Conservation (phyloP, 192 early-diverging fungal species). For the Coemansia sp. region DNA sequence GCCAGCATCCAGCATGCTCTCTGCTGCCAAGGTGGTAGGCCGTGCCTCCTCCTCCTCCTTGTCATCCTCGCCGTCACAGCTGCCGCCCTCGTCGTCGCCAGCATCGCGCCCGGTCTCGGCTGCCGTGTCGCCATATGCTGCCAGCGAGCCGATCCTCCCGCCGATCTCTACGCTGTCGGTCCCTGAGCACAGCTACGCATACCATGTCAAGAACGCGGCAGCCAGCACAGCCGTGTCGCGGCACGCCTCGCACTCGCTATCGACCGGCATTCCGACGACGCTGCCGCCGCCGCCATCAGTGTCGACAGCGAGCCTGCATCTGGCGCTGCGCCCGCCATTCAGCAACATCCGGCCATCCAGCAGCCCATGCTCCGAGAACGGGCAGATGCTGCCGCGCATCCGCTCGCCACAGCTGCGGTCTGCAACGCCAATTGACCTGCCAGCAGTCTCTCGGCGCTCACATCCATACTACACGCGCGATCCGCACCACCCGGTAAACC, state of each 20-base stretch:
- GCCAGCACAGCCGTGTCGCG: neutral
- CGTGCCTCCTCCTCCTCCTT: neutral
- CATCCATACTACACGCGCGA: conserved; percentile 35
- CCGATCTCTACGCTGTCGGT: conserved; percentile 27
- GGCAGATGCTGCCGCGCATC: conserved; percentile 38
- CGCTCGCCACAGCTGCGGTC: conserved; percentile 33
- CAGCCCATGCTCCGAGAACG: conserved; percentile 4
- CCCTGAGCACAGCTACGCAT: neutral
- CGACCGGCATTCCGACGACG: conserved; percentile 7
- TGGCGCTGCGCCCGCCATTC: conserved; percentile 28
- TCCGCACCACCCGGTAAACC: neutral
- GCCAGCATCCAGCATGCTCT: neutral
- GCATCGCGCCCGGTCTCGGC: neutral
- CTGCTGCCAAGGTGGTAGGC: neutral
- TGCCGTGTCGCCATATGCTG: neutral
- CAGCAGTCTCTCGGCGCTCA: conserved; percentile 34
- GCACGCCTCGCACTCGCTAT: neutral
- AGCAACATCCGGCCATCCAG: conserved; percentile 26
- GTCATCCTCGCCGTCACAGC: neutral
- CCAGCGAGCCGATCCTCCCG: conserved; percentile 17
- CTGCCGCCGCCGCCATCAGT: conserved; percentile 18
- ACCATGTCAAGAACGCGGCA: neutral
- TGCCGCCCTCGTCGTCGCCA: neutral
- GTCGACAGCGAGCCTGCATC: neutral
- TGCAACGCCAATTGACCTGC: conserved; percentile 27